A percentile compares a stretch with the other conserved stretches of the same genome.
phyloP scores from a whole-genome alignment of 192 early-diverging fungal species.

The Coemansia sp. region DNA sequence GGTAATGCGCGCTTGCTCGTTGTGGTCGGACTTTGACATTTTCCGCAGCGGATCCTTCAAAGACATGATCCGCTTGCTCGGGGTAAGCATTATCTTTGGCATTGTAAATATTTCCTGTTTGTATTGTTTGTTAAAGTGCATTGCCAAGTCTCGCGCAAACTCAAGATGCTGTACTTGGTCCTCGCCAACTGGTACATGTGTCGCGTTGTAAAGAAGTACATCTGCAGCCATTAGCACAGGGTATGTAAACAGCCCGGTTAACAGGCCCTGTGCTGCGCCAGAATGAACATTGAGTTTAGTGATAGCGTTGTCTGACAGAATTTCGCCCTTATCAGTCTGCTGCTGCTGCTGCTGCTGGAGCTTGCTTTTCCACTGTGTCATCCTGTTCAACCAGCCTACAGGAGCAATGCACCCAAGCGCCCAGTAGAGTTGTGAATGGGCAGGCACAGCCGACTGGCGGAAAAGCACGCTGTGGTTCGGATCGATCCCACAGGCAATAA shows the following conservation, averaged over 20 bases:
- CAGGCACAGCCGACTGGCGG: conserved; percentile 76
- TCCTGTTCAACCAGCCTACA: conserved; percentile 83
- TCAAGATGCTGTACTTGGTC: conserved; percentile 94
- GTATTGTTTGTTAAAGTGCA: conserved; percentile 74
- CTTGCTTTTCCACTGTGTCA: conserved; percentile 94
- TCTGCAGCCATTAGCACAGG: conserved; percentile 92
- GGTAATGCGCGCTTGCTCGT: conserved; percentile 71
- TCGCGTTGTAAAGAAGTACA: conserved; percentile 81
- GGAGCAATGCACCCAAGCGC: conserved; percentile 84
- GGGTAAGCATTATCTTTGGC: conserved; percentile 62
- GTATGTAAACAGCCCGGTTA: conserved; percentile 82
- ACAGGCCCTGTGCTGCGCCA: conserved; percentile 23
- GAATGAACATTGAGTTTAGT: conserved; percentile 18
- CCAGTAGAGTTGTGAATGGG: conserved; percentile 85
- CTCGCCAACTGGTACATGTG: conserved; percentile 88
- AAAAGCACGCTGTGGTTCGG: conserved; percentile 72
- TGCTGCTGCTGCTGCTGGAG: conserved; percentile 26
- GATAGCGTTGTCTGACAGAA: not conserved
- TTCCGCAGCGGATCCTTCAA: conserved; percentile 72
- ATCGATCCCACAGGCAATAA: conserved; percentile 86
- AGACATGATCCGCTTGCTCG: conserved; percentile 82
- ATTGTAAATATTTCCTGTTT: conserved; percentile 64
- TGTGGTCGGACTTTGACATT: conserved; percentile 88
- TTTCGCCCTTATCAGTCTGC: conserved; percentile 16
- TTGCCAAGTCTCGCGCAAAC: conserved; percentile 75